These are phyloP conservation scores for Penicillium crystallinum DNA, from an alignment of 495 filamentous ascomycete genomes.

Conservation along the genomic window DNA sequence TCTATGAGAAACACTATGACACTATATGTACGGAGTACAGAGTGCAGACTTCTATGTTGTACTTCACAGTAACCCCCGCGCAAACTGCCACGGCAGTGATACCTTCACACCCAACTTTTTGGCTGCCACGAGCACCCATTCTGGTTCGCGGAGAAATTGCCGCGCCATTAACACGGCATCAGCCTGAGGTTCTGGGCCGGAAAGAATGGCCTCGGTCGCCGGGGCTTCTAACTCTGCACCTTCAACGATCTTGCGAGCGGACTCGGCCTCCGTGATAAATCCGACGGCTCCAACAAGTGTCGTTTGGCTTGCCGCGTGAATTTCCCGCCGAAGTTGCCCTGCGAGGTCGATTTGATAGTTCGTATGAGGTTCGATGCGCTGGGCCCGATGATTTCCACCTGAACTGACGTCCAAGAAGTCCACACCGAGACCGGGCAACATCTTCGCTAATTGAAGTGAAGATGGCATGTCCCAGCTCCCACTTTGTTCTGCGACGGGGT, in stretches of 20 bases:
- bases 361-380: constrained; percentile 50
- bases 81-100: constrained; percentile 51
- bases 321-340: constrained; percentile 49
- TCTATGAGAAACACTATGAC: no score
- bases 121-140: constrained; percentile 59
- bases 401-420: constrained; percentile 74
- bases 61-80: constrained; percentile 9
- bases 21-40: not conserved
- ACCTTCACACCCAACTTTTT: constrained; percentile 55
- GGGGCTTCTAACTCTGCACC: constrained; percentile 41
- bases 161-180: constrained; percentile 61
- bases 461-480: constrained; percentile 63
- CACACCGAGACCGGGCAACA: constrained; percentile 60
- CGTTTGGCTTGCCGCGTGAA: constrained; percentile 49
- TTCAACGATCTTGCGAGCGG: constrained; percentile 54
- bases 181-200: constrained; percentile 42
- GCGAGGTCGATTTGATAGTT: constrained; percentile 64
- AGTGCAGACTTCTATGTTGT: no score
- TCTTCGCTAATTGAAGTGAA: constrained; percentile 56
- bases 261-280: constrained; percentile 57
- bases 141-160: constrained; percentile 62
- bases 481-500: constrained; percentile 32
- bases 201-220: constrained; percentile 30
- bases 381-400: constrained; percentile 57
- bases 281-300: constrained; percentile 71